Evolutionary conservation across 495 filamentous ascomycete genomes (phyloP).

Genomic region (Friedmanniomyces endolithicus): DNA sequence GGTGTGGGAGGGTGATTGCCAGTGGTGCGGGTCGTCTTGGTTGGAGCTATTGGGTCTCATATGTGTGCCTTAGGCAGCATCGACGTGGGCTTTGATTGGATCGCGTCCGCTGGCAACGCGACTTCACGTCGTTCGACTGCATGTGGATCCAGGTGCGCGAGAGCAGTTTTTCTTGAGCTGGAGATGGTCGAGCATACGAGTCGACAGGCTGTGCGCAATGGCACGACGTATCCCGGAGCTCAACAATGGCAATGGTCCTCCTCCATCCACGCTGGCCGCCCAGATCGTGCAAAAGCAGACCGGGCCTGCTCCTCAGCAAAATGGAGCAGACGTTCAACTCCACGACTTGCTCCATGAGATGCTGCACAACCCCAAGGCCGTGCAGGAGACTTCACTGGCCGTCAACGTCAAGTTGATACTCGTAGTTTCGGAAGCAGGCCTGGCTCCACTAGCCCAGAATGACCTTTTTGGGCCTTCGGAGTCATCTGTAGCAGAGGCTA

Average conservation of each 20-base stretch:
- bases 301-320: conserved; percentile 5
- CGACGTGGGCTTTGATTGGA: not conserved
- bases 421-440: conserved; percentile 67
- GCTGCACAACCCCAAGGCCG: conserved; percentile 33
- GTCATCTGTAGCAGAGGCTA: conserved; percentile 44
- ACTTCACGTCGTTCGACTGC: not conserved
- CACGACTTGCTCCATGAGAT: conserved; percentile 54
- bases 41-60: not conserved
- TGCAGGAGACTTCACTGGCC: conserved; percentile 48
- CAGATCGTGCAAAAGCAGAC: conserved; percentile 39
- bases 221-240: conserved; percentile 4
- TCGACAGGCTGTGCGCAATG: not conserved
- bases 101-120: not conserved
- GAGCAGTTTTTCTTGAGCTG: not conserved
- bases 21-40: no score
- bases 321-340: conserved; percentile 43
- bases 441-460: conserved; percentile 50
- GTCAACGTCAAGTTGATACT: conserved; percentile 74
- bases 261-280: conserved; percentile 41
- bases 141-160: not conserved
- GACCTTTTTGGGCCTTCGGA: conserved; percentile 46
- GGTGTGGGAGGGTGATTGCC: no score
- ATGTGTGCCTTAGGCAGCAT: not conserved
- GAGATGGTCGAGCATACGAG: no score
- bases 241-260: conserved; percentile 18